These are phyloP conservation scores for Mycena floridula DNA, from an alignment of 768 basidiomycete species.

Conservation along the genomic window DNA sequence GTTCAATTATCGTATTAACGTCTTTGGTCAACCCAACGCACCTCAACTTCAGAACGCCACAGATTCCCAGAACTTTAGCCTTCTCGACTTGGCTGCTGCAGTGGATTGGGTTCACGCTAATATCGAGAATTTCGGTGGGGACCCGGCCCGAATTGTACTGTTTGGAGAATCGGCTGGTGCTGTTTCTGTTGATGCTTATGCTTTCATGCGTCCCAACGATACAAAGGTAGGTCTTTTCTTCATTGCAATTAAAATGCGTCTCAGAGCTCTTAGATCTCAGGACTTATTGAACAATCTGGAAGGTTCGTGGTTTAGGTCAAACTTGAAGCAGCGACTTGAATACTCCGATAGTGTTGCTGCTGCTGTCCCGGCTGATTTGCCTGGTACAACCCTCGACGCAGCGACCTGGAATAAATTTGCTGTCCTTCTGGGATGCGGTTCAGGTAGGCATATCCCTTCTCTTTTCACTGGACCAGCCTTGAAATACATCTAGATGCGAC, in stretches of 20 bases:
- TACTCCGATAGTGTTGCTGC: slow-evolving; percentile 3
- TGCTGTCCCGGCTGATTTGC: background rate
- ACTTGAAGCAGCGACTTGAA: background rate
- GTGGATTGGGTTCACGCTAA: slow-evolving; percentile 42
- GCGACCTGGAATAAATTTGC: slow-evolving; percentile 26
- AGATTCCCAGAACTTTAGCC: slow-evolving; percentile 29
- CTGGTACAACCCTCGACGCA: slow-evolving; percentile 13
- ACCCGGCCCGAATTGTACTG: slow-evolving; percentile 23
- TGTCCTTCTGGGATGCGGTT: slow-evolving; percentile 25
- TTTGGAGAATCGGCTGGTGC: slow-evolving; percentile 34
- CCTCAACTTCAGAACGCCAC: slow-evolving; percentile 23
- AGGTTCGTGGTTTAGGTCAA: slow-evolving; percentile 16
- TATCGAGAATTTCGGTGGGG: slow-evolving; percentile 40
- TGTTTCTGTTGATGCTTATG: slow-evolving; percentile 25
- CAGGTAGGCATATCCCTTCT: too few relatives aligned
- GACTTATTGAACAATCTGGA: slow-evolving; percentile 27
- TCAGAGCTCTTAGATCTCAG: background rate
- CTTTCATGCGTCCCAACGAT: slow-evolving; percentile 27
- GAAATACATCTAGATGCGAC: background rate
- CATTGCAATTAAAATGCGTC: background rate
- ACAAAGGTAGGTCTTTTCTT: slow-evolving; percentile 19
- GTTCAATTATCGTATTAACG: slow-evolving; percentile 33
- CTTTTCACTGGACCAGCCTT: too few relatives aligned
- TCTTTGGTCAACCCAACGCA: slow-evolving; percentile 33
- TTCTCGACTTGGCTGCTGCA: slow-evolving; percentile 33